These are phyloP conservation scores for Nicotiana benthamiana DNA, from an alignment of 257 asterid species.

Conservation along the genomic window DNA sequence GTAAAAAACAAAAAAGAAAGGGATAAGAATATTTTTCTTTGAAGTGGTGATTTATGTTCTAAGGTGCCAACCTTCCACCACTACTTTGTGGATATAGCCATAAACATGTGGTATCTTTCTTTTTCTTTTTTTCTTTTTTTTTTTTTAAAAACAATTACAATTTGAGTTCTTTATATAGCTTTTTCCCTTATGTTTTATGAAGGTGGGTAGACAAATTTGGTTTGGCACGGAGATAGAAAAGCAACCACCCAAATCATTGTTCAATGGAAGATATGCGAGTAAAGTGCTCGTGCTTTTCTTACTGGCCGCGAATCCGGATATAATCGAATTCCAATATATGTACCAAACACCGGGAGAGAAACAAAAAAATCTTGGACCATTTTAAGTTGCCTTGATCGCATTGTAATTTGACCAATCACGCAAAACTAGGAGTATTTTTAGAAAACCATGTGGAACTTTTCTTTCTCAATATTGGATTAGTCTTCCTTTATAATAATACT, in stretches of 20 bases:
- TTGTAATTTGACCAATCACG: background rate
- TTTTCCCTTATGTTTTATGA: background rate
- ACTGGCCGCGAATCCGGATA: too few relatives aligned
- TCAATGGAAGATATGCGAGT: background rate
- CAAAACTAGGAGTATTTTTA: background rate
- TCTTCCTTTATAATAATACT: too few relatives aligned
- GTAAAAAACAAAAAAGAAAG: background rate
- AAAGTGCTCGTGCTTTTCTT: background rate
- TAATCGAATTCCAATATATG: too few relatives aligned
- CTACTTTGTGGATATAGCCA: background rate
- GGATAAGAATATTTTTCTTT: background rate
- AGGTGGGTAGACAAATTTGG: background rate
- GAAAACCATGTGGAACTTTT: background rate
- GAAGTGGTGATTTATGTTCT: background rate
- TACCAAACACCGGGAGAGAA: too few relatives aligned
- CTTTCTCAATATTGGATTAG: too few relatives aligned
- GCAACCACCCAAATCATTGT: background rate
- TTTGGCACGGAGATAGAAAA: background rate
- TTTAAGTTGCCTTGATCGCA: background rate
- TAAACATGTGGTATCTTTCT: background rate
- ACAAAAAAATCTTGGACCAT: too few relatives aligned
- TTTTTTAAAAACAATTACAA: too few relatives aligned
- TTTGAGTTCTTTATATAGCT: background rate
- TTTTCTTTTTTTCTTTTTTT: too few relatives aligned
- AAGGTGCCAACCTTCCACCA: constrained; percentile 8